Base-by-base conservation (phyloP, 2,329 filamentous ascomycete genomes). In the Teratosphaeria pseudoeucalypti region DNA sequence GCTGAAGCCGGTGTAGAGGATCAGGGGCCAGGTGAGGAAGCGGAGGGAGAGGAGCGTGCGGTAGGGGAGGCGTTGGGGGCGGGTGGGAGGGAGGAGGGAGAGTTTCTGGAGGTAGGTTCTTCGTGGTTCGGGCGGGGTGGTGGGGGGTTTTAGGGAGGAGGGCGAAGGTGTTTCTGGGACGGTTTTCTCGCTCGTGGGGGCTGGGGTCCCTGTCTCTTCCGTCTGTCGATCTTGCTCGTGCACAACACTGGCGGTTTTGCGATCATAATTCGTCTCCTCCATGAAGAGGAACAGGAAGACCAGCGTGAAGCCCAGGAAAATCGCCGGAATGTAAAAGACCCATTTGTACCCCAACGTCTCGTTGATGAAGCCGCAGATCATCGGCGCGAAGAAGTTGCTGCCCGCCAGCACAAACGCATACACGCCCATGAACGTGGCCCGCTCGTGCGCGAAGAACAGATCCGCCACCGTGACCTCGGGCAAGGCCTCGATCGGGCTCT, bases 221-320 rank as follows among this genome's bases (percentile, higher is more conserved):
- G 37, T 12, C 37, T 39, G 37, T 12, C 29, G 16, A 11, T 11
- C 11, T 53, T 2, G 37, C 11, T 56, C 49, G 14, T 57, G 54
- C 3, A 59, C 39, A 14, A 62, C 27, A n/a, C 57, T 56, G 9
- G 58, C 54, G 12, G 58, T 61, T 37, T 52, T 61, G 27, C 65
- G 60, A 55, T 65, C 65, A 58, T 78, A 83, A 65, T 81, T 84
- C 2, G 82, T 83, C 67, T 85, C 82, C 66, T 85, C 83, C 74
- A 84, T 78, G 65, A 80, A 78, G 64, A 85, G 79, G 71, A 83
- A 83, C 1, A 81, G 70, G 61, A 82, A 75, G 26, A 84, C 62
- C 34, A 80, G 77, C 9, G 71, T 74, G 1, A 77, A 68, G 1
- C 71, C 79, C 0, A 73, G 67, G 61, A 85, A 76, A 34, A 85